Conservation (phyloP, 2,329 filamentous ascomycete species). For the Pyricularia grisea region DNA sequence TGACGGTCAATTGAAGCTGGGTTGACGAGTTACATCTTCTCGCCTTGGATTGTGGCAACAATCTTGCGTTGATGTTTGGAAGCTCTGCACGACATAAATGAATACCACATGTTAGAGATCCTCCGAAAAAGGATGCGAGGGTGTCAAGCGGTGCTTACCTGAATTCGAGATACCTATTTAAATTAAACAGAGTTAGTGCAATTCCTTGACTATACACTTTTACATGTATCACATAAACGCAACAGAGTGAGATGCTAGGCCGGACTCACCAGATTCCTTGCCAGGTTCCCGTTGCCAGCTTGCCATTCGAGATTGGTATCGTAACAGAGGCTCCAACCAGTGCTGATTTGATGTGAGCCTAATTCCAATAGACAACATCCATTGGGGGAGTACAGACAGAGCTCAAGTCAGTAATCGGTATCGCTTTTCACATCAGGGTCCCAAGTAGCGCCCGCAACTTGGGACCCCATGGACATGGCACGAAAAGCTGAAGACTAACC, state of each 20-base stretch:
- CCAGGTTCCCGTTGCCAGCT: conserved; percentile 63
- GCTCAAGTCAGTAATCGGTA: neutral
- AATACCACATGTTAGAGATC: neutral
- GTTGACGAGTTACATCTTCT: conserved; percentile 35
- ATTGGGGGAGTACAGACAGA: neutral
- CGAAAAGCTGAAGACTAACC: conserved; percentile 26
- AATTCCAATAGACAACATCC: neutral
- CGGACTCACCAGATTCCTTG: conserved; percentile 65
- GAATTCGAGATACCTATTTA: conserved; percentile 66
- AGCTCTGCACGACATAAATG: conserved; percentile 17
- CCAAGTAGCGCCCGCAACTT: neutral
- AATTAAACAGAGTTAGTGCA: neutral
- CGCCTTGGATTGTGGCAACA: conserved; percentile 89
- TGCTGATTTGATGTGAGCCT: conserved; percentile 89
- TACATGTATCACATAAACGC: neutral
- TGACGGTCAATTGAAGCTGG: neutral
- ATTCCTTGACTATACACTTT: neutral
- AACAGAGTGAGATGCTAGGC: neutral
- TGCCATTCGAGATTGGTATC: conserved; percentile 83
- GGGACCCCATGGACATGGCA: neutral
- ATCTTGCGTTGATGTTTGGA: conserved; percentile 70
- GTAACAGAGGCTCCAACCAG: conserved; percentile 82
- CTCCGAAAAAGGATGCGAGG: neutral
- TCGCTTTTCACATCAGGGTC: neutral
- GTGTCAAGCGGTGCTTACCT: conserved; percentile 25